Base-by-base conservation (phyloP, 2,329 filamentous ascomycete genomes). In the Neoscytalidium dimidiatum region DNA sequence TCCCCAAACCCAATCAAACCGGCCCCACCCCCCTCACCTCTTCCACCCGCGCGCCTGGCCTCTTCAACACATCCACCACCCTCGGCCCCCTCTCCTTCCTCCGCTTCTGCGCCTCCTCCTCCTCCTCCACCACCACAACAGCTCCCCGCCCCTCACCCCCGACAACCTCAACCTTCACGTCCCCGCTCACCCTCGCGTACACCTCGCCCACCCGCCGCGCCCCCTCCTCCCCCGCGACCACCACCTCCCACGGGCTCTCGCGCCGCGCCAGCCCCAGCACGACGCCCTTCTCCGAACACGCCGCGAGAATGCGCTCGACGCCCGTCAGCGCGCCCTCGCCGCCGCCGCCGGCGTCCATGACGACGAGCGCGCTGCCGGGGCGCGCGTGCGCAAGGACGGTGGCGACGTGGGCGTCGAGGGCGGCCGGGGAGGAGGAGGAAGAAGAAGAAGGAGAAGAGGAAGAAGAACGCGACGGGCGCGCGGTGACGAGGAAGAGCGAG, bases 181-280 rank as follows among this genome's bases (percentile, higher is more conserved):
- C n/a, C 19, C 9, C 31, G 19, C 29, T 17, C 31, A 56, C 56
- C 4, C 56, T 14, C 28, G 5, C 56, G 31, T 19, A 57, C 53
- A 48, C 14, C 43, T 33, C 46, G 7, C 43, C 3, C 19, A 57
- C 35, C 13, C 19, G 14, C 23, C 3, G 8, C 53, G n/a, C 35
- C 7, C 11, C 56, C 13, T 11, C 44, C 43, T 38, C 44, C 26
- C 44, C 44, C n/a, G 46, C 49, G 1, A 51, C 60, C 3, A 62
- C 60, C 8, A 51, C 35, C 49, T 62, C 60, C 17, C 23, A 62
- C 44, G 46, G 44, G 19, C 41, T 9, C 44, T 28, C 29, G 69
- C 76, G 31, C 26, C 26, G 17, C 28, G 56, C 38, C n/a, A 60
- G 13, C 35, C 56, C 56, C 23, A 48, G 28, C 38, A 60, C 41